Evolutionary conservation across 2,329 filamentous ascomycete species (phyloP), one percentile per base, ranked within the genome.

Genomic region (Sarocladium strictum): DNA sequence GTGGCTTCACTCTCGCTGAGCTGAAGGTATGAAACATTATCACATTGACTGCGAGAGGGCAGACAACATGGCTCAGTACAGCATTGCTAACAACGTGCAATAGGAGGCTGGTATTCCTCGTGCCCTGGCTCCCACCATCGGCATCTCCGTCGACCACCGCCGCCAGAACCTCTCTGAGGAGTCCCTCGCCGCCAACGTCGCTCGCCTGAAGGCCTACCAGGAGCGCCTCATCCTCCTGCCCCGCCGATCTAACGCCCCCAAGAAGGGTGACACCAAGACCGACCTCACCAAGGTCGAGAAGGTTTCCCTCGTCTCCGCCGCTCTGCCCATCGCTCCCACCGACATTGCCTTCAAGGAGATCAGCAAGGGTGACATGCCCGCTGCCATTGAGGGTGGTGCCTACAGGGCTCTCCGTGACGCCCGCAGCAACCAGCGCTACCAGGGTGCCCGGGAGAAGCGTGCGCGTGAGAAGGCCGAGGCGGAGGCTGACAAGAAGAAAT

Each of bases 111-210:
- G 90, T 70, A 95, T 99, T 73, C 85, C 93, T 79, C 90, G 90
- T 80, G 92, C 91, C 76, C 84, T 95, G 68, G 94, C 94, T 67
- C 85, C 87, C 70, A 97, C 94, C 75, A 89, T 99, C 80, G 94
- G 94, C 77, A 97, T 99, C 78, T 76, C 90, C 65, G 93, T 99
- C 80, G 94, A 99, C 78, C 82, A 85, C 77, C 93, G 94, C 80
- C 93, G 94, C 77, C 86, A 90, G 81, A 99, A 97, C 85, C 87
- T 96, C 71, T 94, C 87, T 72, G 90, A 95, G 81, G 94, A 97
- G 85, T 89, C 88, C 64, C 87, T 97, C 69, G 83, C 90, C 75
- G 83, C 83, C 83, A 99, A 99, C 80, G 93, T 99, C 68, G 89
- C 89, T 76, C 94, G 94, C 72, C 90, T 99, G 73, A 92, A 97